Conservation (phyloP, 2,329 filamentous ascomycete species). For the Cladosporium sp. region DNA sequence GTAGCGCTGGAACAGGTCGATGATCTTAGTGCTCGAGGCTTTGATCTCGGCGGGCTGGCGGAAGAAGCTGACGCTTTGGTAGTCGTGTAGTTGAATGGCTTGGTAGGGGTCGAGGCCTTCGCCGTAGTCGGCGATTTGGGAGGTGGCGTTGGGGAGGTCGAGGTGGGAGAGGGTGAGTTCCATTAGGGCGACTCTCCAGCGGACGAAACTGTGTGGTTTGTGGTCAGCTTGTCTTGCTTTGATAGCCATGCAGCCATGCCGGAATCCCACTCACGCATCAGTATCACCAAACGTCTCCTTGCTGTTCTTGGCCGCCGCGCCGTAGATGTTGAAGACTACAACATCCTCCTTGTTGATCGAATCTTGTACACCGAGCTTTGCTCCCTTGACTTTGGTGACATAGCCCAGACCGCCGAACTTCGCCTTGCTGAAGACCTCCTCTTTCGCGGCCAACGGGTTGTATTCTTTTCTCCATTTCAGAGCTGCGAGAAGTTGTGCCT, state of each 20-base stretch:
- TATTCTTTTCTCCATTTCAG: slow-evolving; percentile 80
- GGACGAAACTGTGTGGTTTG: slow-evolving; percentile 67
- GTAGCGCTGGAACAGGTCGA: slow-evolving; percentile 74
- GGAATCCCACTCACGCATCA: slow-evolving; percentile 64
- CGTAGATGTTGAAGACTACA: slow-evolving; percentile 93
- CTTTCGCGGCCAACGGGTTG: slow-evolving; percentile 66
- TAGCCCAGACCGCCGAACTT: slow-evolving; percentile 82
- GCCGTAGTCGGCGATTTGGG: slow-evolving; percentile 68
- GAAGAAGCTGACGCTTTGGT: slow-evolving; percentile 83
- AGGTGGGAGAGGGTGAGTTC: slow-evolving; percentile 78
- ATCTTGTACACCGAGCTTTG: slow-evolving; percentile 40
- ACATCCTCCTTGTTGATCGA: slow-evolving; percentile 61
- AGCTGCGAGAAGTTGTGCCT: slow-evolving; percentile 75
- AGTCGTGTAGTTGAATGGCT: slow-evolving; percentile 92
- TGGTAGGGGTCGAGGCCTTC: slow-evolving; percentile 75
- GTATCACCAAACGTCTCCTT: slow-evolving; percentile 78
- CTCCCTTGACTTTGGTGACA: slow-evolving; percentile 66
- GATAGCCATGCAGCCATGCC: not conserved
- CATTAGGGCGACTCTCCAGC: slow-evolving; percentile 89
- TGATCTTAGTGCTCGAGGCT: slow-evolving; percentile 74
- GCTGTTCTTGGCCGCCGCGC: slow-evolving; percentile 76
- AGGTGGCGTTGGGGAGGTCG: slow-evolving; percentile 66
- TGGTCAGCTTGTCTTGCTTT: slow-evolving; percentile 1
- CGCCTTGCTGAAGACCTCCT: slow-evolving; percentile 60
- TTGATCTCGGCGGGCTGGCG: slow-evolving; percentile 76